Evolutionary conservation across 371 early-diverging fungal species (phyloP).

Genomic region (Mortierella sp.): DNA sequence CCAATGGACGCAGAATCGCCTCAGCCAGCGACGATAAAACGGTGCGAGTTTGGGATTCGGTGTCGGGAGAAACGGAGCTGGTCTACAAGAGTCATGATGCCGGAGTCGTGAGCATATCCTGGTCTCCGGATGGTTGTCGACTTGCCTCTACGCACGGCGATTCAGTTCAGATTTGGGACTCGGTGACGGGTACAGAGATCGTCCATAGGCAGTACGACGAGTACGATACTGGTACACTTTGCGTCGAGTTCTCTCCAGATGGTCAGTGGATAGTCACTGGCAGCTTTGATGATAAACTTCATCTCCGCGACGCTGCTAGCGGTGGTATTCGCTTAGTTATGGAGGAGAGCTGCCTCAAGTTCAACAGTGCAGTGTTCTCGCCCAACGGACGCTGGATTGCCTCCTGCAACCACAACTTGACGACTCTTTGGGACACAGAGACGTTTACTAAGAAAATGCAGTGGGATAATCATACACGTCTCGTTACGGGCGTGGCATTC

Average conservation of each 20-base stretch:
- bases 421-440: no score
- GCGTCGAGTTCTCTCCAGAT: not conserved
- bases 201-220: not conserved
- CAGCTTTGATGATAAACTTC: not conserved
- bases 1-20: not conserved
- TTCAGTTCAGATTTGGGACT: no score
- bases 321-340: not conserved
- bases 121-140: no score
- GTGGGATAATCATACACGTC: no score
- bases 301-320: not conserved
- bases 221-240: no score
- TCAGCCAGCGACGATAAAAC: not conserved
- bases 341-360: not conserved
- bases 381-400: not conserved
- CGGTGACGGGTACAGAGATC: not conserved
- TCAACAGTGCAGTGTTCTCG: not conserved
- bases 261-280: constrained; percentile 12
- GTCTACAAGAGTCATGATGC: not conserved
- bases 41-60: not conserved
- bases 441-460: no score
- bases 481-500: no score
- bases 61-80: not conserved
- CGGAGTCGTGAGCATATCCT: no score
- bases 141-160: no score
- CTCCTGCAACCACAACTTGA: no score